Evolutionary conservation across 176 grass and related monocot species (phyloP).

Genomic region (Dendrocalamus sinicus): DNA sequence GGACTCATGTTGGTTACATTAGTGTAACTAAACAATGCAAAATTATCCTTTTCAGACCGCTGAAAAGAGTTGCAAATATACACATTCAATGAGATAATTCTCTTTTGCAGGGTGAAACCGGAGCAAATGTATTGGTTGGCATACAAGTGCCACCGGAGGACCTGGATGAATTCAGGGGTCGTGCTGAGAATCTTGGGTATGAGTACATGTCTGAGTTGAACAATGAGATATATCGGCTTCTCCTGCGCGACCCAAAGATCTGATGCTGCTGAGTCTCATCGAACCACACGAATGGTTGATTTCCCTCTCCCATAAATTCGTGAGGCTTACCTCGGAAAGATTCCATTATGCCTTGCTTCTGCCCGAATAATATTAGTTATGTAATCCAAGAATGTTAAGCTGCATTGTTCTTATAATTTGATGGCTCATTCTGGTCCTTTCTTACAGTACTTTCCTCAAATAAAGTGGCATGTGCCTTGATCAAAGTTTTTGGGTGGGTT

Average conservation of each 20-base stretch:
- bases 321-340: conserved; percentile 1
- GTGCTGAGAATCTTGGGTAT: conserved; percentile 65
- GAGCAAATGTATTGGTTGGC: conserved; percentile 91
- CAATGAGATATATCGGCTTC: conserved; percentile 79
- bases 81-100: conserved; percentile 26
- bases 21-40: not conserved
- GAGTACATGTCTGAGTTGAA: conserved; percentile 81
- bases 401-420: not conserved
- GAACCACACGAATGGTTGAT: not conserved
- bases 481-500: not conserved
- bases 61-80: not conserved
- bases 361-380: conserved; percentile 12
- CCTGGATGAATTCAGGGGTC: conserved; percentile 61
- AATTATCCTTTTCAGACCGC: not conserved
- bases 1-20: not conserved
- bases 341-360: not conserved
- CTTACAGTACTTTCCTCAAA: not conserved
- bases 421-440: not conserved
- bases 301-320: conserved; percentile 1
- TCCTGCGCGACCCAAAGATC: conserved; percentile 59
- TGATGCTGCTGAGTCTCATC: not conserved
- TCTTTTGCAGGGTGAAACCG: conserved; percentile 65
- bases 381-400: not conserved
- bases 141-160: conserved; percentile 84
- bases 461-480: not conserved